A percentile compares a stretch with the other conserved stretches of the same genome.
phyloP scores from a whole-genome alignment of 2,329 filamentous ascomycete genomes.

The Endocalyx cinctus region DNA sequence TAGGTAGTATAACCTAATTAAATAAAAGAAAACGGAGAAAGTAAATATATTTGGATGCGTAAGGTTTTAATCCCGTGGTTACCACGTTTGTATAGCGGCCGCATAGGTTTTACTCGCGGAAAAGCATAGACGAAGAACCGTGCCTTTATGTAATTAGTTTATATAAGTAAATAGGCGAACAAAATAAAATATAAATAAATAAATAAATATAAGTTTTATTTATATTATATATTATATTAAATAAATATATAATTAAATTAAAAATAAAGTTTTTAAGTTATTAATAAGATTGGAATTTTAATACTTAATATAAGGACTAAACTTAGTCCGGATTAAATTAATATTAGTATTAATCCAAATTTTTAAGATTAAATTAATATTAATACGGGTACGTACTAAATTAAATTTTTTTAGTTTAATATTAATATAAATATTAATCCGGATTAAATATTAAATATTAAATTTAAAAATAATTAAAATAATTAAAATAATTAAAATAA shows the following conservation, averaged over 20 bases:
- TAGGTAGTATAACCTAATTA: too few species aligned
- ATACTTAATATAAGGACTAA: background rate
- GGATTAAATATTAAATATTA: background rate
- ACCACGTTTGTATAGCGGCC: too few species aligned
- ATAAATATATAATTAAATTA: background rate
- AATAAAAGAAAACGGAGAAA: too few species aligned
- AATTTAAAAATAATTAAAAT: background rate
- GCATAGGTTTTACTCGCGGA: too few species aligned
- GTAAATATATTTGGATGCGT: too few species aligned
- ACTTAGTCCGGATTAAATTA: background rate
- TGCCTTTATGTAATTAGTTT: too few species aligned
- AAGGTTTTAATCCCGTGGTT: too few species aligned
- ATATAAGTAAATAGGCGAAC: too few species aligned
- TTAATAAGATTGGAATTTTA: background rate
- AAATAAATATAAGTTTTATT: background rate
- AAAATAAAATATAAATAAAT: too few species aligned
- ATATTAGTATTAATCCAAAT: background rate
- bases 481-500: background rate
- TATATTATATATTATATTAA: background rate
- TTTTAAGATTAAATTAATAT: background rate
- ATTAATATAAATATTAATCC: background rate
- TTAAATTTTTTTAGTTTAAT: too few species aligned
- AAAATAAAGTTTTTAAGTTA: background rate
- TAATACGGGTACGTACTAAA: too few species aligned
- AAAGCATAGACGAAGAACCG: too few species aligned